Percentiles rank a stretch among this genome's conserved stretches.
These are phyloP conservation scores for Hypoxylon sp. DNA, from an alignment of 2,329 filamentous ascomycete genomes.

Conservation along the genomic window DNA sequence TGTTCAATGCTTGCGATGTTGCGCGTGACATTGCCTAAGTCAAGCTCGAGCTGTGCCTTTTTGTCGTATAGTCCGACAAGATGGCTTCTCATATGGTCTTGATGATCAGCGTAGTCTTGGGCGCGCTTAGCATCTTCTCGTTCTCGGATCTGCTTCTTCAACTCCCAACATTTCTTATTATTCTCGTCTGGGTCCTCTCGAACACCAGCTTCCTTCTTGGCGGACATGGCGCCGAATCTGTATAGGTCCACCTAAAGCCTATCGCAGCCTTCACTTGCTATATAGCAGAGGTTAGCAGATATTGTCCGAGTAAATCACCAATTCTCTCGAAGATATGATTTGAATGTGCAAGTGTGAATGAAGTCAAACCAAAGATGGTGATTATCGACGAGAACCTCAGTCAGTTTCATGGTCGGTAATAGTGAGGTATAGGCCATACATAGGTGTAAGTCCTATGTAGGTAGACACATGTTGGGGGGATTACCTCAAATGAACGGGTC, in stretches of 20 bases:
- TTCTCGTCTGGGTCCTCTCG: slow-evolving; percentile 45
- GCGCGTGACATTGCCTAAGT: slow-evolving; percentile 42
- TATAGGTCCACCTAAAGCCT: slow-evolving; percentile 21
- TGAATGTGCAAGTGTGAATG: background rate
- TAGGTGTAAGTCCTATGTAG: background rate
- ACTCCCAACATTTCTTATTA: slow-evolving; percentile 49
- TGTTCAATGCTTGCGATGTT: slow-evolving; percentile 48
- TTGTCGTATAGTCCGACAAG: slow-evolving; percentile 48
- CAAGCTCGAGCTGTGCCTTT: slow-evolving; percentile 44
- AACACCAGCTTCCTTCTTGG: slow-evolving; percentile 41
- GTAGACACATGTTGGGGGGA: background rate
- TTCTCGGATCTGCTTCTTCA: slow-evolving; percentile 43
- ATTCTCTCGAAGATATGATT: background rate
- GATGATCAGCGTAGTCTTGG: slow-evolving; percentile 43
- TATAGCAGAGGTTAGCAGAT: slow-evolving; percentile 17
- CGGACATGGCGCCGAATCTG: slow-evolving; percentile 45
- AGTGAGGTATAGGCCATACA: background rate
- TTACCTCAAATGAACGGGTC: background rate
- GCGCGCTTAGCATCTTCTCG: slow-evolving; percentile 47
- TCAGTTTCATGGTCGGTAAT: background rate
- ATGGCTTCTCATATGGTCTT: slow-evolving; percentile 44
- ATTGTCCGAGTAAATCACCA: background rate
- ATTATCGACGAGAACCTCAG: background rate
- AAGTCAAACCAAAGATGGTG: background rate
- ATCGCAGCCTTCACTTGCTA: slow-evolving; percentile 15